Base-by-base conservation (phyloP, 2,329 filamentous ascomycete species). In the Alternaria novae-zelandiae region DNA sequence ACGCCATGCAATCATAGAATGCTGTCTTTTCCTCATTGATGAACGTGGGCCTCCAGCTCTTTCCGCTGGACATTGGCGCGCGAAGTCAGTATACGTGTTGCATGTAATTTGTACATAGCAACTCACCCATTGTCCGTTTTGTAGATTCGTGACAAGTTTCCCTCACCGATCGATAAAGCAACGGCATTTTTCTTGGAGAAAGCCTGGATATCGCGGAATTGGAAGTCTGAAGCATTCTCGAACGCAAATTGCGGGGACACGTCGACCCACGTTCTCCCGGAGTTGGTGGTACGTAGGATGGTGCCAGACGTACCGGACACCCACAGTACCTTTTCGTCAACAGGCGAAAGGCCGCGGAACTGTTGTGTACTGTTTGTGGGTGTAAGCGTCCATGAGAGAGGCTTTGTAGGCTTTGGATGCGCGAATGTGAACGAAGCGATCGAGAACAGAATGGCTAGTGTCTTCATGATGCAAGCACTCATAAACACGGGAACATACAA, bases 1-100 rank as follows among this genome's bases (percentile, higher is more conserved):
- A 77, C 3, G 72, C 69, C 66, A 77, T 70, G 30, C 74, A 74
- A 28, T 77, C 71, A 45, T 75, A 77, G 36, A 75, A 75, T 4
- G 74, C 74, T 12, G 64, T 57, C 17, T 61, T 53, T 32, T 75
- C 72, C 4, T 65, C 43, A 45, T 75, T 77, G 20, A 72, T 53
- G 41, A 77, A 77, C 0, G 71, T 73, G 2, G 36, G 56, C 13
- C 59, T 60, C 74, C 74, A 75, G 15, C 41, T 66, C 43, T 64
- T 55, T 10, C 74, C 74, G 8, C 69, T 41, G 36, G 36, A 41
- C 36, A 41, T 41, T 41, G 36, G n/a, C 36, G 36, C 36, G 36
- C 36, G 36, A 17, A 41, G 36, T 41, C n/a, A 41, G 36, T 41
- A 41, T 41, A 6, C 36, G 15, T 41, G 1, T 41, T 41, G 36